These are phyloP conservation scores for Eucalyptus marginata DNA, from an alignment of 345 rosid genomes.

Conservation along the genomic window DNA sequence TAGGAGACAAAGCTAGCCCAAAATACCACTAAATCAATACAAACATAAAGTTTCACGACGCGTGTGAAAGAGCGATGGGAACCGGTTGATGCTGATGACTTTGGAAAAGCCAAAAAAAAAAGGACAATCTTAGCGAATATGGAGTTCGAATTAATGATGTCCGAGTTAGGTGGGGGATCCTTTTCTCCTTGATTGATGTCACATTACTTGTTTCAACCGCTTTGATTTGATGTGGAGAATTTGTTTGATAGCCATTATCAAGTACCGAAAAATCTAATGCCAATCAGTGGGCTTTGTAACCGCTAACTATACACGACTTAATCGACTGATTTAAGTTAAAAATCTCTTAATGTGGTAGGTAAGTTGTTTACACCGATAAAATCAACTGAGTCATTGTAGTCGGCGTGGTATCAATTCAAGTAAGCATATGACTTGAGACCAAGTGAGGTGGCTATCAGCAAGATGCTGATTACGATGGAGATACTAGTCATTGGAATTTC, in stretches of 20 bases:
- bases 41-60: background rate
- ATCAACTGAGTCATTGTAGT: background rate
- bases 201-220: background rate
- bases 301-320: fast-evolving
- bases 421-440: background rate
- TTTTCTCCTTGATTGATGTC: background rate
- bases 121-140: background rate
- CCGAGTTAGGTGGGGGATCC: background rate
- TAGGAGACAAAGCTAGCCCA: background rate
- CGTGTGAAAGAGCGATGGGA: background rate
- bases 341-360: background rate
- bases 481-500: background rate
- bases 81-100: background rate
- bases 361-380: background rate
- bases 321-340: background rate
- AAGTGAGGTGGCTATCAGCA: background rate
- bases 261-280: background rate
- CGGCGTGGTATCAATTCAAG: background rate
- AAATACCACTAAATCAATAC: background rate
- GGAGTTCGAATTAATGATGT: background rate
- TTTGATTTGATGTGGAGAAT: background rate
- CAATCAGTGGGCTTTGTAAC: background rate
- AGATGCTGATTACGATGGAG: background rate
- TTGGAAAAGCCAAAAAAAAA: fast-evolving
- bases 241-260: background rate